Evolutionary conservation across 2,329 filamentous ascomycete species (phyloP).

Genomic region (Curvularia sp.): DNA sequence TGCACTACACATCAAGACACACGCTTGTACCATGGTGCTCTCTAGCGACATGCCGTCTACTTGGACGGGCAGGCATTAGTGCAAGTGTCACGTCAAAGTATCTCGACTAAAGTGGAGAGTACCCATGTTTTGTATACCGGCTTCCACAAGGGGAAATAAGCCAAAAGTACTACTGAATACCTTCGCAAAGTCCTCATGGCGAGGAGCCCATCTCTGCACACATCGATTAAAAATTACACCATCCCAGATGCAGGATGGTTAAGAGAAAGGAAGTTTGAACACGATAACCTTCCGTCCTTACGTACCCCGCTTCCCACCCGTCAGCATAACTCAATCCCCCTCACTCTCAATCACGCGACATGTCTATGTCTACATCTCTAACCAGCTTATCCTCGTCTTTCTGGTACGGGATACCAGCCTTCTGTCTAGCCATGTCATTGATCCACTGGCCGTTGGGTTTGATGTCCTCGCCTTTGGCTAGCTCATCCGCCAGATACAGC

Average conservation of each 20-base stretch:
- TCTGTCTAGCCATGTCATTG: slow-evolving; percentile 74
- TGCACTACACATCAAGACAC: slow-evolving; percentile 6
- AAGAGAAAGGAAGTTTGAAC: neutral
- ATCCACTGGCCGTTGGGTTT: slow-evolving; percentile 71
- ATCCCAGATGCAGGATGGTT: neutral
- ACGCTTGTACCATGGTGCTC: neutral
- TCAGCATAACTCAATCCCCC: neutral
- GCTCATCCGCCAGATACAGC: slow-evolving; percentile 77
- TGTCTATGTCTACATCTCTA: slow-evolving; percentile 8
- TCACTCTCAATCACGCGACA: slow-evolving; percentile 10
- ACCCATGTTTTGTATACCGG: neutral
- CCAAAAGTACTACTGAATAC: neutral
- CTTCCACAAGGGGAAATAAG: neutral
- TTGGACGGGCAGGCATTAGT: neutral
- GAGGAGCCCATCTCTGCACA: neutral
- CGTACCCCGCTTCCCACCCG: neutral
- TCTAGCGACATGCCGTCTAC: neutral
- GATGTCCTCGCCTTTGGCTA: slow-evolving; percentile 65
- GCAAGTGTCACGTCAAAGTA: neutral
- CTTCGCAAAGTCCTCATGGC: neutral
- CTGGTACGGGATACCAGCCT: slow-evolving; percentile 66
- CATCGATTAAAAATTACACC: neutral
- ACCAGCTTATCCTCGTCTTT: slow-evolving; percentile 69
- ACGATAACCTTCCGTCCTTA: neutral
- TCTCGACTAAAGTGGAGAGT: neutral